These are phyloP conservation scores for Talaromyces adpressus DNA, from an alignment of 495 filamentous ascomycete genomes.

Conservation along the genomic window DNA sequence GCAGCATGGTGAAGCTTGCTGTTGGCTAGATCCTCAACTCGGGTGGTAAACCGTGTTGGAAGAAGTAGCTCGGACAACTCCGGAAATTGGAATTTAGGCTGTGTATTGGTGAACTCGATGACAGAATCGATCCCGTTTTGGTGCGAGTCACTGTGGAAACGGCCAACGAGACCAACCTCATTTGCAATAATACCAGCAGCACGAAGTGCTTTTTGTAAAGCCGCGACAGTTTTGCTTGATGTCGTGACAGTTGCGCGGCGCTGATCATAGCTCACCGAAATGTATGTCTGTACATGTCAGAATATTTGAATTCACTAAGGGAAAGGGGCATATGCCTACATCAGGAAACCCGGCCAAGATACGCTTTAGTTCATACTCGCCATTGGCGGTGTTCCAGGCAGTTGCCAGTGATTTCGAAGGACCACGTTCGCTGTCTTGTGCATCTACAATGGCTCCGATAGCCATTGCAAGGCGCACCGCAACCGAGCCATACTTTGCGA, in stretches of 20 bases:
- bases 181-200: constrained; percentile 25
- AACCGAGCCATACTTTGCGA: constrained; percentile 28
- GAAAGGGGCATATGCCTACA: background rate
- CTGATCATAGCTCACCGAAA: constrained; percentile 10
- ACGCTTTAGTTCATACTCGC: background rate
- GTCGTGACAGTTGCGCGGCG: constrained; percentile 20
- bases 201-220: constrained; percentile 22
- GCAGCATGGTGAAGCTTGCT: constrained; percentile 23
- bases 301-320: background rate
- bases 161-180: constrained; percentile 14
- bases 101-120: constrained; percentile 17
- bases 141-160: constrained; percentile 24
- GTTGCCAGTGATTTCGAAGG: background rate
- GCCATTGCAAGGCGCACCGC: constrained; percentile 33
- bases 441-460: constrained; percentile 35
- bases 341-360: background rate
- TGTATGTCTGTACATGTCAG: constrained; percentile 8
- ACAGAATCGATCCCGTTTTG: constrained; percentile 3
- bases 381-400: background rate
- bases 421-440: constrained; percentile 21
- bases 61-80: constrained; percentile 15
- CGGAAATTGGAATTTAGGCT: constrained; percentile 26
- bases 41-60: constrained; percentile 9
- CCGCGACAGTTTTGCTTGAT: constrained; percentile 14
- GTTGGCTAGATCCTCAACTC: constrained; percentile 16